Evolutionary conservation across 2,329 filamentous ascomycete genomes (phyloP).

Genomic region (Hypoxylon sp.): DNA sequence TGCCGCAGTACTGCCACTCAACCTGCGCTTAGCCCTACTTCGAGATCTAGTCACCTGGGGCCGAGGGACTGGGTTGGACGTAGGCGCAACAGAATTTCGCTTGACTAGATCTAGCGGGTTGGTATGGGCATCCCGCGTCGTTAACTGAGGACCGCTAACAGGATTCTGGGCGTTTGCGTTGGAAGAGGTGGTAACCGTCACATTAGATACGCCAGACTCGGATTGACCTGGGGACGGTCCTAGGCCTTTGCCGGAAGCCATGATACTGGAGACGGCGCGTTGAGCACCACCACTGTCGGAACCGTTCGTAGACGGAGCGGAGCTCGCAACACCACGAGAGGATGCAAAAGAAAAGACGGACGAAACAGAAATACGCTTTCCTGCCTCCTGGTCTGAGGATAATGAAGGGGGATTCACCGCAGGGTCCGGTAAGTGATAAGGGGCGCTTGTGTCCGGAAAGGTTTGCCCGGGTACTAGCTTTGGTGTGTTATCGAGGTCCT

Average conservation of each 20-base stretch:
- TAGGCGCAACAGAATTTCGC: conserved; percentile 55
- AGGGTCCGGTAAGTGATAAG: conserved; percentile 64
- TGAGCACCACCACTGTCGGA: conserved; percentile 63
- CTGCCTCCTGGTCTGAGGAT: conserved; percentile 61
- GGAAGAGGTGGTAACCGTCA: conserved; percentile 69
- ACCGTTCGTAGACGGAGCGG: conserved; percentile 67
- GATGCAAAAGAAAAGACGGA: conserved; percentile 80
- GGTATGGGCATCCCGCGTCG: conserved; percentile 60
- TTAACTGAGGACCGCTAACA: conserved; percentile 62
- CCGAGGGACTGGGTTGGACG: conserved; percentile 55
- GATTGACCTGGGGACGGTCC: conserved; percentile 60
- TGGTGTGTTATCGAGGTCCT: conserved; percentile 66
- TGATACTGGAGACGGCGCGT: conserved; percentile 63
- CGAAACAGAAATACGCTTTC: conserved; percentile 79
- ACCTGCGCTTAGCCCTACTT: conserved; percentile 79
- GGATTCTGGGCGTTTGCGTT: conserved; percentile 61
- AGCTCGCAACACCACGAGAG: conserved; percentile 67
- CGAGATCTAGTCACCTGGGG: conserved; percentile 70
- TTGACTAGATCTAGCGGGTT: conserved; percentile 65
- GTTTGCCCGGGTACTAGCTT: conserved; percentile 58
- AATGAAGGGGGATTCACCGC: conserved; percentile 64
- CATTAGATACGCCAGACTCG: conserved; percentile 66
- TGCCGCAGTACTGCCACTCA: conserved; percentile 85
- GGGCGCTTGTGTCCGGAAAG: conserved; percentile 47
- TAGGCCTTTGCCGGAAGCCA: conserved; percentile 62